Conservation (phyloP, 805 yeast genomes). For the Candida gorgasii region DNA sequence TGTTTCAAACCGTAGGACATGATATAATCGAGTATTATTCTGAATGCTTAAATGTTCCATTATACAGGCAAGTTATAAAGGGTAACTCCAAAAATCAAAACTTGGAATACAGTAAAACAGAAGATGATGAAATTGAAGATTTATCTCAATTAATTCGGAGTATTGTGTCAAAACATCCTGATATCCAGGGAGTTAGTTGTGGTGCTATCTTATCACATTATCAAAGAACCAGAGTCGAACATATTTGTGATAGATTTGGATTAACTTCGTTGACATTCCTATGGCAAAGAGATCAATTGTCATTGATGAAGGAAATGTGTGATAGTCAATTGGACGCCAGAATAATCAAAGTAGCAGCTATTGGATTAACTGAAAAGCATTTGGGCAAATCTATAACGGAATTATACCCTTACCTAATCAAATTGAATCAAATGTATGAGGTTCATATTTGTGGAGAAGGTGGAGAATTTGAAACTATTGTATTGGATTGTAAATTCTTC, state of each 20-base stretch:
- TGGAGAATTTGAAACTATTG: constrained; percentile 95
- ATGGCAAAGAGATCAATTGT: constrained; percentile 87
- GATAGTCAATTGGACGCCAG: constrained; percentile 70
- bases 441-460: constrained; percentile 98
- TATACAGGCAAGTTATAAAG: constrained; percentile 64
- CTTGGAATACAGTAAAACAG: constrained; percentile 68
- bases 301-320: constrained; percentile 82
- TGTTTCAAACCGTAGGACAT: constrained; percentile 98
- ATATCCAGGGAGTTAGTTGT: constrained; percentile 81
- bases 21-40: constrained; percentile 66
- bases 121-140: constrained; percentile 87
- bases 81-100: constrained; percentile 65
- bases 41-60: constrained; percentile 75
- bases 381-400: constrained; percentile 68
- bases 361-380: constrained; percentile 69
- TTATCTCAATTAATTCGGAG: constrained; percentile 52
- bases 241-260: constrained; percentile 76
- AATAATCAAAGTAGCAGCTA: constrained; percentile 89
- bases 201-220: constrained; percentile 97
- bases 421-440: constrained; percentile 65
- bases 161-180: constrained; percentile 61
- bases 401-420: constrained; percentile 56
- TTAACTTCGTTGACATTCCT: constrained; percentile 71
- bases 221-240: constrained; percentile 91
- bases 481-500: constrained; percentile 88